A percentile compares a stretch with the other conserved stretches of the same genome.
Evolutionary conservation across 2,329 filamentous ascomycete species (phyloP).

Genomic region (Aureobasidium sp.): DNA sequence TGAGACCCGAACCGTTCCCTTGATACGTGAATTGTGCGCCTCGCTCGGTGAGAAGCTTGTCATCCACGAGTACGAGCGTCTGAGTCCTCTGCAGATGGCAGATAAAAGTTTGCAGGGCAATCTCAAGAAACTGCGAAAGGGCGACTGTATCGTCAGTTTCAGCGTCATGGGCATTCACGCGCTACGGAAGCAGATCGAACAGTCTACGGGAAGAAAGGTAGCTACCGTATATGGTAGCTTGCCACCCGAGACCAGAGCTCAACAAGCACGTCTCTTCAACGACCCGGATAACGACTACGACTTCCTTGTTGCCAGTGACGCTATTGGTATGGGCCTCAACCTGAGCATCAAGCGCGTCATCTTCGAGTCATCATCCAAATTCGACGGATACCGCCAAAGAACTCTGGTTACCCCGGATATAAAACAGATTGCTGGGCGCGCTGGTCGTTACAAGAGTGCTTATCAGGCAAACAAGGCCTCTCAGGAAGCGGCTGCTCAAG

Average conservation of each 20-base stretch:
- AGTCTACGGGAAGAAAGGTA: constrained; percentile 64
- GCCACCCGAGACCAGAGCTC: constrained; percentile 83
- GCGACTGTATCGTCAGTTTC: constrained; percentile 84
- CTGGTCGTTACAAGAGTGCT: constrained; percentile 74
- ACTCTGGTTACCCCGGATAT: constrained; percentile 65
- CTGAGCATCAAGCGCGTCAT: constrained; percentile 81
- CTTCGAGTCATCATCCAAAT: constrained; percentile 71
- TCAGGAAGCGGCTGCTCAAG: constrained; percentile 19
- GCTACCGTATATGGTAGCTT: constrained; percentile 89
- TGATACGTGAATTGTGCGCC: constrained; percentile 70
- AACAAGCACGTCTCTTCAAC: constrained; percentile 90
- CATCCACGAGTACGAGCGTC: constrained; percentile 72
- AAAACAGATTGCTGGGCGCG: constrained; percentile 91
- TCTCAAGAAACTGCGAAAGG: constrained; percentile 64
- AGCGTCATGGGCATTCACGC: constrained; percentile 73
- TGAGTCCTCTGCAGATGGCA: constrained; percentile 68
- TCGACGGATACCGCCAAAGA: constrained; percentile 49
- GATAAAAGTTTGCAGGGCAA: constrained; percentile 52
- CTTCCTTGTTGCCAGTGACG: constrained; percentile 85
- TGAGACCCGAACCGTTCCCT: constrained; percentile 69
- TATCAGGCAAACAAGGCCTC: constrained; percentile 39
- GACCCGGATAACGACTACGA: constrained; percentile 94
- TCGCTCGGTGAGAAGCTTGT: constrained; percentile 73
- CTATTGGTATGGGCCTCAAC: constrained; percentile 96
- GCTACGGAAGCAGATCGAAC: constrained; percentile 70